These are phyloP conservation scores for Oryza meyeriana DNA, from an alignment of 176 grass and related monocot species.

Conservation along the genomic window DNA sequence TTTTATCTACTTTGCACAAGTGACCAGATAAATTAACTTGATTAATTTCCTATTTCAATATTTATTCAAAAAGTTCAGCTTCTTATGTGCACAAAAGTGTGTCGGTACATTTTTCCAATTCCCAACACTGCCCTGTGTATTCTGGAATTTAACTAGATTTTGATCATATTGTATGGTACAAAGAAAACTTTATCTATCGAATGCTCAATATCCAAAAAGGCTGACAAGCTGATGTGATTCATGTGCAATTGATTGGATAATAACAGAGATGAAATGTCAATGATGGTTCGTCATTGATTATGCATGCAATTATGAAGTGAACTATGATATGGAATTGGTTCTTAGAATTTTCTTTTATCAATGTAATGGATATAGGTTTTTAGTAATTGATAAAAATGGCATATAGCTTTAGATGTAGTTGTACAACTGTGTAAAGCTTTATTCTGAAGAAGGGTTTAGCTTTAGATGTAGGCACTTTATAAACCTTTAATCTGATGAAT, in stretches of 20 bases:
- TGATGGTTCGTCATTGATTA: not conserved
- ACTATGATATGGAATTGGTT: not conserved
- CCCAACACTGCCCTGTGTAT: not conserved
- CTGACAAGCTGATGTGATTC: not conserved
- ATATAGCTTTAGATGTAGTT: not conserved
- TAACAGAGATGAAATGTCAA: not conserved
- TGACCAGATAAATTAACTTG: not conserved
- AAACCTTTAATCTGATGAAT: not conserved
- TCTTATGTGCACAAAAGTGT: not conserved
- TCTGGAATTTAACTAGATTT: not conserved
- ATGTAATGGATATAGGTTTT: not conserved
- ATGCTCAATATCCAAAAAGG: not conserved
- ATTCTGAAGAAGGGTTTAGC: not conserved
- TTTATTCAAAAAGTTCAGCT: not conserved
- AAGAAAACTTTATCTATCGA: not conserved
- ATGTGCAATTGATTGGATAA: not conserved
- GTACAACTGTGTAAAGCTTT: not conserved
- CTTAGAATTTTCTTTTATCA: not conserved
- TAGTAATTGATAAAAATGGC: not conserved
- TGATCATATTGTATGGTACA: not conserved
- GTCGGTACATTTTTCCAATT: not conserved
- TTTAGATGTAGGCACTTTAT: not conserved
- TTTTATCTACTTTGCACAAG: not conserved
- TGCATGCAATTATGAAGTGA: not conserved
- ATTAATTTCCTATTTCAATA: not conserved